Evolutionary conservation across 257 asterid genomes (phyloP), one percentile per base, ranked within the genome.

Genomic region (Lycium ferocissimum): DNA sequence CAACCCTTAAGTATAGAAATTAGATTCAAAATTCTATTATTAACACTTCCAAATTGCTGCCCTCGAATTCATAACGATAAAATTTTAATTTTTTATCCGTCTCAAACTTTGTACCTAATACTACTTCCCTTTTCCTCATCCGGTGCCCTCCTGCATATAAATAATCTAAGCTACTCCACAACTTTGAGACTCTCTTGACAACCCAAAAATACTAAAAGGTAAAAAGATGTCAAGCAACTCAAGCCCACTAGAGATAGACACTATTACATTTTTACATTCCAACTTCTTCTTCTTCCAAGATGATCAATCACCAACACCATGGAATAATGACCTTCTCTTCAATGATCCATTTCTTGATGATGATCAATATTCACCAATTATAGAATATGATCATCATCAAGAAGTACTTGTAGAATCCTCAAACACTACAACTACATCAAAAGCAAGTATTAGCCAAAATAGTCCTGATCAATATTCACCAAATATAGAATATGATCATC

Each of bases 321-420:
- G 63, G 63, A 14, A 33, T 45, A 12, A 43, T 51, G 81, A 75
- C 20, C 20, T 75, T 75, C 49, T 49, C 62, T 75, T 75, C 0
- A 75, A 75, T 47, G 43, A 76, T 76, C 81, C 81, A 76, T 76
- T 3, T 53, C 9, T 51, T 22, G 63, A 76, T 22, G 62, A 76
- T 70, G 15, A 73, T 67, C 79, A 70, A 76, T 10, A 40, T 38
- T 3, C 3, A 73, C 61, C 81, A 73, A 37, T 40, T 40, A 40
- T 40, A 40, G 45, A 40, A 40, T 40, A 51, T 51, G 56, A 51
- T 51, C 56, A 51, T 51, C 13, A 51, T 51, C 56, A 71, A 71
- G 56, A 40, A 9, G 2, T 71, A 71, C 17, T 71, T 18, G 57
- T 40, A 18, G 79, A 71, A 71, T 71, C 79, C 57, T 43, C 79